Evolutionary conservation across 306 rosid genomes (phyloP), one percentile per base, ranked within the genome.

Genomic region (Quercus mongolica): DNA sequence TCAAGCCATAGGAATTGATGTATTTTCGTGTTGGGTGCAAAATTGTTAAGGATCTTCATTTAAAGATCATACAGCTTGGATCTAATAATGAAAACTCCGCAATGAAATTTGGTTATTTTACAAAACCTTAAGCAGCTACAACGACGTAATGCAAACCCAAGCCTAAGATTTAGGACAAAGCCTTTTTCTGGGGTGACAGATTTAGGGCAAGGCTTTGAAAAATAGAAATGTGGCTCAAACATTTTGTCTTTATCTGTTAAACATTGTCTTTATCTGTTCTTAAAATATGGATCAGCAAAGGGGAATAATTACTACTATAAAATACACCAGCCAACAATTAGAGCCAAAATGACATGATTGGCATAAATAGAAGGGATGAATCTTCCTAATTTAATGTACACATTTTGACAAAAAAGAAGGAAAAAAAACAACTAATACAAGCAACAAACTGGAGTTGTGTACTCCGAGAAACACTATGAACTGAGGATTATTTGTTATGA

Each of bases 401-500:
- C 20, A 68, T 78, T 67, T 74, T 70, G 73, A 2, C 11, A 70
- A 35, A 44, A 80, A 59, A 20, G 12, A 25, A 57, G 46, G 69
- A 13, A 57, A 54, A 18, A 71, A 57, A 69, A 70, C 14, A 20
- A 63, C n/a, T 63, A 63, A 28, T 38, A 63, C 61, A 82, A 75
- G 69, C 54, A 67, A 78, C 26, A 30, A 71, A 21, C 57, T n/a
- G 46, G 68, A 75, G 41, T 63, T 20, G 80, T 49, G 73, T 26
- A 38, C n/a, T 28, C 71, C 67, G 0, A 59, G 14, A 25, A 59
- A 4, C 15, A 26, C 31, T 23, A 11, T 18, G 52, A 5, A 25
- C 11, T 38, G 44, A 46, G 18, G 13, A 69, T 7, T 44, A 18
- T 30, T 14, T 81, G 83, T 89, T 88, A 84, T 79, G 90, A 93